These are phyloP conservation scores for Fragilariopsis cylindrus DNA, from an alignment of 108 stramenopile genomes.

Conservation along the genomic window DNA sequence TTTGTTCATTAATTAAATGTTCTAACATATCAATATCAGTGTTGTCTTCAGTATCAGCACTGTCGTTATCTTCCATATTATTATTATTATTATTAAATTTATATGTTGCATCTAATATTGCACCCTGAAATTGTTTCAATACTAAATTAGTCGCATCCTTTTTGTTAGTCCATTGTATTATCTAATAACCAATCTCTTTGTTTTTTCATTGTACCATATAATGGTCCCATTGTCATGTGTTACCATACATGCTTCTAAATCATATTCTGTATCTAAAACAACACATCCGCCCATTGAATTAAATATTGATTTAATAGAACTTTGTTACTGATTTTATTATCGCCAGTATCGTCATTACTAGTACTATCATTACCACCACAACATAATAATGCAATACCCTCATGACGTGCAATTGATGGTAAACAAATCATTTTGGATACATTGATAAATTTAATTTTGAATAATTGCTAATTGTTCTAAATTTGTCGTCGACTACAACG, in stretches of 20 bases:
- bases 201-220: slow-evolving; percentile 69
- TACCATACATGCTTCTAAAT: slow-evolving; percentile 69
- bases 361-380: not conserved
- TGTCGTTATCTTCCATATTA: not conserved
- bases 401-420: slow-evolving; percentile 57
- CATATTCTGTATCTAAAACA: slow-evolving; percentile 49
- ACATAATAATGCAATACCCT: slow-evolving; percentile 47
- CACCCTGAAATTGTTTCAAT: slow-evolving; percentile 55
- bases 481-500: slow-evolving; percentile 38
- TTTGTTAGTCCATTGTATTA: slow-evolving; percentile 42
- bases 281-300: slow-evolving; percentile 54
- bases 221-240: slow-evolving; percentile 69
- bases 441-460: slow-evolving; percentile 23
- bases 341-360: not conserved
- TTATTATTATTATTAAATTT: not conserved
- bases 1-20: slow-evolving; percentile 81
- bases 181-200: slow-evolving; percentile 65
- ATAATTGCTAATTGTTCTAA: slow-evolving; percentile 29
- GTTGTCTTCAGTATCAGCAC: not conserved
- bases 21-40: slow-evolving; percentile 54
- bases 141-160: slow-evolving; percentile 50
- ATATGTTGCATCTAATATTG: slow-evolving; percentile 55
- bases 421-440: slow-evolving; percentile 88
- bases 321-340: not conserved
- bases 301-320: slow-evolving; percentile 22